These are phyloP conservation scores for Podosphaera fusca DNA, from an alignment of 2,329 filamentous ascomycete species.

Conservation along the genomic window DNA sequence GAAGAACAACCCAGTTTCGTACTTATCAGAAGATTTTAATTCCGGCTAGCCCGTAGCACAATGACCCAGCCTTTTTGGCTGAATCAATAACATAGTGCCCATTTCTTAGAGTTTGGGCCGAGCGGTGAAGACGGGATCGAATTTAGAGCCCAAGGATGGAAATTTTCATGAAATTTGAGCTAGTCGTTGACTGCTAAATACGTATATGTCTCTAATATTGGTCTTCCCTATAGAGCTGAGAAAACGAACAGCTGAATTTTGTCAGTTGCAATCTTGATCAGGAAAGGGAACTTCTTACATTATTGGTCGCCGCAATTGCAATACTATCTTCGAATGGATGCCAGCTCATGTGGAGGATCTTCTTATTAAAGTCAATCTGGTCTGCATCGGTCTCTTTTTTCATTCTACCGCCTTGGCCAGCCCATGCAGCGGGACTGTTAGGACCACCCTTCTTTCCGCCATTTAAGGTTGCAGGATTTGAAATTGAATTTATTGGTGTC, in stretches of 20 bases:
- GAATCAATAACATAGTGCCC: not conserved
- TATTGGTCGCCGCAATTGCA: slow-evolving; percentile 96
- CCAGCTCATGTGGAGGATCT: slow-evolving; percentile 99
- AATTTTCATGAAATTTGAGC: not conserved
- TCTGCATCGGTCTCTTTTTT: slow-evolving; percentile 97
- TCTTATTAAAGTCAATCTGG: slow-evolving; percentile 99
- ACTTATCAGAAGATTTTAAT: slow-evolving; percentile 2
- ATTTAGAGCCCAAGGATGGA: not conserved
- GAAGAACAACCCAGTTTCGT: slow-evolving; percentile 6
- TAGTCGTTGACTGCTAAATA: not conserved
- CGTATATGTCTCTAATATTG: not conserved
- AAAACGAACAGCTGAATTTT: slow-evolving; percentile 46
- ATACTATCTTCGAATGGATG: slow-evolving; percentile 99
- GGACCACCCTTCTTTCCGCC: slow-evolving; percentile 72
- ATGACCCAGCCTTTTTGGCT: not conserved
- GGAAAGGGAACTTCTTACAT: slow-evolving; percentile 39
- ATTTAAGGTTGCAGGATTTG: slow-evolving; percentile 46
- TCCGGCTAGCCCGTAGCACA: slow-evolving; percentile 3
- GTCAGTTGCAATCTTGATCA: slow-evolving; percentile 4
- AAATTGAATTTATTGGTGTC: slow-evolving; percentile 74
- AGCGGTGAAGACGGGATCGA: not conserved
- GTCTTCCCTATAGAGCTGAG: slow-evolving; percentile 39
- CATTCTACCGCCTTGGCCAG: slow-evolving; percentile 76
- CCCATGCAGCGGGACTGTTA: slow-evolving; percentile 54
- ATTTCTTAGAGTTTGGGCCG: not conserved